Percentiles rank a stretch among this genome's conserved stretches.
phyloP scores from a whole-genome alignment of 2,329 filamentous ascomycete species.

The Bipolaris zeicola region DNA sequence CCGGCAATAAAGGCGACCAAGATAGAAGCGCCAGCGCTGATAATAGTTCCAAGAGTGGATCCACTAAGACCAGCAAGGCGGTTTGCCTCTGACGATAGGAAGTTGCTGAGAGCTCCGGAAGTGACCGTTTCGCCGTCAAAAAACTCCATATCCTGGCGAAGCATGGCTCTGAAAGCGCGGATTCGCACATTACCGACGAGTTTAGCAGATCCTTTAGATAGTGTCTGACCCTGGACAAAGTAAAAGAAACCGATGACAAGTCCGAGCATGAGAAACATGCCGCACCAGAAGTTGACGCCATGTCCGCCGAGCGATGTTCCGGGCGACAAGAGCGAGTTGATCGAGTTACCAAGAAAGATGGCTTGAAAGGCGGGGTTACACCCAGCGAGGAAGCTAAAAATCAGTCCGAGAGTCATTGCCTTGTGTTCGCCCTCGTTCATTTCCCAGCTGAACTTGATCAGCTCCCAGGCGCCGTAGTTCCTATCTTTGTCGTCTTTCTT shows the following conservation, averaged over 20 bases:
- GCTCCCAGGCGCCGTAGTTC: constrained; percentile 51
- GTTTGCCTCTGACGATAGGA: constrained; percentile 75
- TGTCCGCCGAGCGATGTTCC: constrained; percentile 59
- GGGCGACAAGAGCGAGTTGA: constrained; percentile 69
- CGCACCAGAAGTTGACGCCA: constrained; percentile 67
- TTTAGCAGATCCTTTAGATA: constrained; percentile 63
- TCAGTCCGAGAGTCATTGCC: constrained; percentile 51
- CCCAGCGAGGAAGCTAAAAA: constrained; percentile 45
- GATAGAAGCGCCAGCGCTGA: constrained; percentile 80
- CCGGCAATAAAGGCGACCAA: constrained; percentile 72
- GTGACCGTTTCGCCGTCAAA: constrained; percentile 92
- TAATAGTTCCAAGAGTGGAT: constrained; percentile 82
- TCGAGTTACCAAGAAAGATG: constrained; percentile 83
- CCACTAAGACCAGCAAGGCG: constrained; percentile 89
- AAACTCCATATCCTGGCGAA: constrained; percentile 83
- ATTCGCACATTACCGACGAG: constrained; percentile 84
- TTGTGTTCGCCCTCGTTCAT: constrained; percentile 43
- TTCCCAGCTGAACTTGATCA: constrained; percentile 40
- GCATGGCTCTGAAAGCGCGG: constrained; percentile 81
- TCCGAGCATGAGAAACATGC: constrained; percentile 46
- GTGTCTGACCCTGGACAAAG: constrained; percentile 50
- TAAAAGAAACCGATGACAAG: constrained; percentile 34
- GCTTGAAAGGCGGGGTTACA: constrained; percentile 58
- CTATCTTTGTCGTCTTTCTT: constrained; percentile 33
- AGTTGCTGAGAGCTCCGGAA: constrained; percentile 79